Evolutionary conservation across 2,329 filamentous ascomycete genomes (phyloP), one percentile per base, ranked within the genome.

Genomic region (Alternaria burnsii): DNA sequence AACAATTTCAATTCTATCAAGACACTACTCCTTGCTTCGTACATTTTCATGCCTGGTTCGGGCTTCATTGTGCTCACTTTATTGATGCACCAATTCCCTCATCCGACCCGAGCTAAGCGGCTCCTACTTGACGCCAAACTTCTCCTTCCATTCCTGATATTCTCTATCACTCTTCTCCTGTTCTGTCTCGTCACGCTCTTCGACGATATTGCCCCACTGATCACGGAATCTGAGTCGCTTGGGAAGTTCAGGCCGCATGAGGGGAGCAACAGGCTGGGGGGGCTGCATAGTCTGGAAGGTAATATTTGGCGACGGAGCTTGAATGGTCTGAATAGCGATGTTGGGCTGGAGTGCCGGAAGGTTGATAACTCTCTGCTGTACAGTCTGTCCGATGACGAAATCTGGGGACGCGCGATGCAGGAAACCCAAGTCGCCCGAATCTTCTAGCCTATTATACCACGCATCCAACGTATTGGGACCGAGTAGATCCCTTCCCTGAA

Each of bases 111-210:
- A 14, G n/a, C 28, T n/a, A 14, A 30, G 28, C 26, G 32, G 8
- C 20, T 26, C 30, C 32, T 50, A 50, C 30, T 50, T 38, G 9
- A 14, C 32, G 20, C 46, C 46, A 38, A 36, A 36, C 22, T 34
- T 43, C 43, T 14, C 20, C 53, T 55, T 55, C 53, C 53, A 55
- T 24, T 47, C 53, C 24, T 47, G 22, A 30, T 28, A 55, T 6
- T 55, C 43, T 8, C 43, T 55, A 7, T 55, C 43, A 8, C 47
- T 18, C n/a, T 48, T 55, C 20, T 55, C 41, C 3, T 48, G n/a
- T n/a, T 46, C 53, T 5, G 53, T 55, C 32, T 55, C 53, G 7
- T 16, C 22, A 8, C 24, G 50, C 4, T 10, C 10, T 30, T 28
- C 50, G 5, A 52, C 11, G n/a, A 22, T 12, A 20, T 41, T 30